Base-by-base conservation (phyloP, 169 alveolate species). In the Eimeria zaria region DNA sequence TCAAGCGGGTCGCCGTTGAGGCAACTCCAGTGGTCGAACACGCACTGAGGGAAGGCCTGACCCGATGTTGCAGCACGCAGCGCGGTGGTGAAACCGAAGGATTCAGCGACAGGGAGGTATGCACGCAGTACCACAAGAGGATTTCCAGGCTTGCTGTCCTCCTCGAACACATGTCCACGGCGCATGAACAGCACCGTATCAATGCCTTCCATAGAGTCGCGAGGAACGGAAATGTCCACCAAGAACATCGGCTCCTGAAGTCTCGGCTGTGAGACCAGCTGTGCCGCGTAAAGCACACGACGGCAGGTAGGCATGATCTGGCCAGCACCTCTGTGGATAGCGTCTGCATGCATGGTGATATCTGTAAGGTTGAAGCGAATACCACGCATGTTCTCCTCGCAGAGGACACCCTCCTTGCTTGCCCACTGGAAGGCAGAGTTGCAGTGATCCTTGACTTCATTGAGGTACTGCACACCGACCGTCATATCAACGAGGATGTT, bases 361-460 rank as follows among this genome's bases (percentile, higher is more conserved):
- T 99, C 99, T 95, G 98, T 96, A 76, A 99, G 97, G 99, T 99
- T 99, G 98, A 99, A 99, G 95, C 99, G 99, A 90, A 99, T 98
- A 81, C 99, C 99, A 95, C 99, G 99, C 99, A 99, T 98, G 98
- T 99, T 99, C 98, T 99, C 99, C 97, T 99, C 99, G 97, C 99
- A 99, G 91, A 99, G 98, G 60, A 99, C 99, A 62, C 99, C 99
- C 97, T 99, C 99, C 97, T 99, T 99, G 67, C 99, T 98, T 51
- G 99, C 99, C 99, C 99, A 99, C 99, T 99, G 99, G 99, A 99
- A 99, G 91, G 99, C 99, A 90, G 99, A 98, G 98, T 99, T 99
- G 98, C 99, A 98, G 95, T 99, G 99, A 96, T 99, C 99, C 98
- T 99, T 99, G 89, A 99, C 99, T 98, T 99, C 99, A 98, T 99